Base-by-base conservation (phyloP, 257 asterid genomes). In the Anisodus acutangulus region DNA sequence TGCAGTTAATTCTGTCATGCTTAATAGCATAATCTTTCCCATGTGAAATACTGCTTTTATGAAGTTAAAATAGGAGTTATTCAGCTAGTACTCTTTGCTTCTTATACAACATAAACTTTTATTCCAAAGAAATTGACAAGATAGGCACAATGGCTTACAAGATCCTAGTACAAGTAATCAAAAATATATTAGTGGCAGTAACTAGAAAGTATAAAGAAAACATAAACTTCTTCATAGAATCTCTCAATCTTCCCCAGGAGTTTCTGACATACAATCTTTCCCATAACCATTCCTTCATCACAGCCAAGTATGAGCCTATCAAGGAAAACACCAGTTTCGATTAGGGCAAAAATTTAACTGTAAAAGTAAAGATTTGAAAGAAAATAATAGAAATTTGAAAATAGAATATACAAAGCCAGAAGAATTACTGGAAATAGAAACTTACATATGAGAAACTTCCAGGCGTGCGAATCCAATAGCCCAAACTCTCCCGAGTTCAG, bases 401-500 rank as follows among this genome's bases (percentile, higher is more conserved):
- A 71, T 43, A 71, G n/a, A 71, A 62, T 62, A 8, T 8, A 22
- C 39, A 17, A 17, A 16, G 22, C 64, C 64, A 59, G 26, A n/a
- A 4, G 47, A 68, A 39, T 9, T 39, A 16, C 7, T 16, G 54
- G 26, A 7, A 41, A 41, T 3, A 69, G 53, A 39, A 2, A 4
- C 78, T 71, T 71, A 71, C 79, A 71, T n/a, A 16, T 43, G 57
- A 71, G 79, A 43, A 43, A 16, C 79, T 71, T 71, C 79, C 4
- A 71, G 57, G 9, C 57, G 3, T 39, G 57, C 57, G 3, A 71
- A 9, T 43, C 16, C 57, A 71, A 71, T 43, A 43, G 57, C 57
- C 79, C 79, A 71, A 71, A 71, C 26, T 71, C 79, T 71, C 57
- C 79, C 79, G 7, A 71, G 58, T 71, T 43, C 79, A 71, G 79